Percentiles rank a stretch among this genome's conserved stretches.
Evolutionary conservation across 2,329 filamentous ascomycete genomes (phyloP).

Genomic region (Spiromastix sp.): DNA sequence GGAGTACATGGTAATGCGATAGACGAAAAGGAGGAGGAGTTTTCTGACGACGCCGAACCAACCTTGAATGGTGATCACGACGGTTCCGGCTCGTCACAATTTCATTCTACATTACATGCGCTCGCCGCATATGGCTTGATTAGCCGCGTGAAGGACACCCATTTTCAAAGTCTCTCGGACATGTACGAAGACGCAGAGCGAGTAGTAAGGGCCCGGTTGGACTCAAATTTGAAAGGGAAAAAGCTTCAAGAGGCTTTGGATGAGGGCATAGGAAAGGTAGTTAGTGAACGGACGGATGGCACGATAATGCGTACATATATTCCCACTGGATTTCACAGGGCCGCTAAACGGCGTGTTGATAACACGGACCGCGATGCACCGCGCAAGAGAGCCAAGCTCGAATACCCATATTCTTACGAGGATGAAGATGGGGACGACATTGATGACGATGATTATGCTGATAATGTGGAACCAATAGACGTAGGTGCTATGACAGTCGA

Average conservation of each 20-base stretch:
- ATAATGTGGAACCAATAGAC: slow-evolving; percentile 27
- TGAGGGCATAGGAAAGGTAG: slow-evolving; percentile 18
- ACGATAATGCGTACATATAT: slow-evolving; percentile 24
- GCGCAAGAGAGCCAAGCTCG: slow-evolving; percentile 10
- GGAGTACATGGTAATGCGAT: slow-evolving; percentile 13
- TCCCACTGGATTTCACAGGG: slow-evolving; percentile 23
- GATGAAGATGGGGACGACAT: slow-evolving; percentile 18
- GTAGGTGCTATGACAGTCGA: too few relatives aligned
- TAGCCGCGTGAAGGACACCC: slow-evolving; percentile 27
- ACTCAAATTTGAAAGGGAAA: slow-evolving; percentile 28
- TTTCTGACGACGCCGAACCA: slow-evolving; percentile 32
- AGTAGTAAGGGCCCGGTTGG: slow-evolving; percentile 19
- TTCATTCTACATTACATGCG: slow-evolving; percentile 28
- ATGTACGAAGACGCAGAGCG: slow-evolving; percentile 29
- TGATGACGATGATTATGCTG: slow-evolving; percentile 25
- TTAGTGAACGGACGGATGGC: slow-evolving; percentile 25
- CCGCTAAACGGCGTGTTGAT: slow-evolving; percentile 22
- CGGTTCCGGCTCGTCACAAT: slow-evolving; percentile 14
- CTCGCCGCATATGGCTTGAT: slow-evolving; percentile 34
- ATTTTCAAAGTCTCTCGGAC: slow-evolving; percentile 32
- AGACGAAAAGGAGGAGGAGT: slow-evolving; percentile 9
- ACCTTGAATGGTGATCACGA: slow-evolving; percentile 18
- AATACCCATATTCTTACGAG: slow-evolving; percentile 12
- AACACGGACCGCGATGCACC: slow-evolving; percentile 13
- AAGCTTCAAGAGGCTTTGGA: slow-evolving; percentile 24